A percentile compares a stretch with the other conserved stretches of the same genome.
These are phyloP conservation scores for Microascus cirrosus DNA, from an alignment of 2,329 filamentous ascomycete species.

Conservation along the genomic window DNA sequence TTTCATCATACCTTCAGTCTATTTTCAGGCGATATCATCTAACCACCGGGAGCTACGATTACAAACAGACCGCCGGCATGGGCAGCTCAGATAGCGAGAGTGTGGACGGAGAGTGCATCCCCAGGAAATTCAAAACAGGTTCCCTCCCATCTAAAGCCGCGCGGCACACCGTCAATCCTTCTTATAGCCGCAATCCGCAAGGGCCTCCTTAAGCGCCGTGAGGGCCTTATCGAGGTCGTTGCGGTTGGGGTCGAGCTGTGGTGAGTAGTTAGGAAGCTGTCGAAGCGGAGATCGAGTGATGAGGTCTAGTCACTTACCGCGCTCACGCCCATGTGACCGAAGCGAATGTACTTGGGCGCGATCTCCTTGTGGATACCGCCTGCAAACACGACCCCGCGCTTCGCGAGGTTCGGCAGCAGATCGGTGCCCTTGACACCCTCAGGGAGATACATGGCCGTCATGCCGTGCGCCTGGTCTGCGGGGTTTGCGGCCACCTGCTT, in stretches of 20 bases:
- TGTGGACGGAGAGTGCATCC: neutral
- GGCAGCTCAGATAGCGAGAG: neutral
- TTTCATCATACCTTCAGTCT: neutral
- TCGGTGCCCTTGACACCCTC: constrained; percentile 72
- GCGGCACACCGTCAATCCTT: constrained; percentile 2
- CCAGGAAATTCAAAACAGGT: neutral
- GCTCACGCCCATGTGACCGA: constrained; percentile 96
- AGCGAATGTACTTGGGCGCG: constrained; percentile 83
- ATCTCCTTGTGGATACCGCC: constrained; percentile 95
- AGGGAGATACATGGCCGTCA: constrained; percentile 95
- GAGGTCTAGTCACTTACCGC: constrained; percentile 48
- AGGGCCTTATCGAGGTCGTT: constrained; percentile 79
- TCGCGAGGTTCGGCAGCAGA: constrained; percentile 71
- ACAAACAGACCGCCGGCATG: neutral
- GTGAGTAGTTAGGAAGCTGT: neutral
- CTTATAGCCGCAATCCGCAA: constrained; percentile 60
- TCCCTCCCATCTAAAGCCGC: neutral
- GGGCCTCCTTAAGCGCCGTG: constrained; percentile 60
- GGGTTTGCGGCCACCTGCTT: constrained; percentile 77
- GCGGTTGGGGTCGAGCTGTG: constrained; percentile 60
- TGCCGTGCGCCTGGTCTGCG: constrained; percentile 88
- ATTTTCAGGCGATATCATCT: neutral
- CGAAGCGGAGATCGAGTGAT: neutral
- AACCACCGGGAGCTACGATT: neutral
- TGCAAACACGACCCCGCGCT: constrained; percentile 87